A percentile compares a stretch with the other conserved stretches of the same genome.
These are phyloP conservation scores for Aspergillus udagawae DNA, from an alignment of 2,329 filamentous ascomycete genomes.

Conservation along the genomic window DNA sequence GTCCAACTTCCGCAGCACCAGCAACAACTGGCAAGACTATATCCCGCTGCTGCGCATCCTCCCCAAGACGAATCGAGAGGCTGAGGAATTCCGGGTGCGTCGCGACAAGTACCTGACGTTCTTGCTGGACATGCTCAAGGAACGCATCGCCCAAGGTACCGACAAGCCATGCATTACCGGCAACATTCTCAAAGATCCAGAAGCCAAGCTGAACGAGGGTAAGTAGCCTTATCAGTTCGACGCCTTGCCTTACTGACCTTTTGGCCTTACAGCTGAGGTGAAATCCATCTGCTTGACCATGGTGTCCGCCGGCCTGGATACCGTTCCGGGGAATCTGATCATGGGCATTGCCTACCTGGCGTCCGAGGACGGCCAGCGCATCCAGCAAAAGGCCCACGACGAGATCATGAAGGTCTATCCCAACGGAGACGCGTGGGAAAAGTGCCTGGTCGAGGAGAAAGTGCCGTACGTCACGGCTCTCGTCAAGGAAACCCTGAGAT, in stretches of 20 bases:
- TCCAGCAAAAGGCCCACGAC: constrained; percentile 65
- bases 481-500: constrained; percentile 73
- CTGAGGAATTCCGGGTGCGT: constrained; percentile 62
- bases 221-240: constrained; percentile 14
- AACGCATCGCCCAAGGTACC: constrained; percentile 58
- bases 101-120: constrained; percentile 63
- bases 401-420: constrained; percentile 71
- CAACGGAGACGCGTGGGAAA: constrained; percentile 70
- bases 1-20: constrained; percentile 71
- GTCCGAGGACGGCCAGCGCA: constrained; percentile 62
- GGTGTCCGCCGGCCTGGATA: constrained; percentile 77
- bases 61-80: constrained; percentile 58
- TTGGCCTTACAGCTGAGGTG: constrained; percentile 57
- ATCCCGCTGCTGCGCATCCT: constrained; percentile 68
- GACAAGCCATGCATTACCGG: constrained; percentile 67
- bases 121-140: constrained; percentile 57
- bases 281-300: constrained; percentile 80
- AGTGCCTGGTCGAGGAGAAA: constrained; percentile 69
- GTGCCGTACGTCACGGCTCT: constrained; percentile 72
- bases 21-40: constrained; percentile 82
- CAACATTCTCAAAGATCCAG: constrained; percentile 66
- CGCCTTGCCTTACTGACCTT: constrained; percentile 12
- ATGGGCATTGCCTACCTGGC: constrained; percentile 75
- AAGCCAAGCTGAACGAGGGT: constrained; percentile 66
- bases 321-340: constrained; percentile 72